Conservation (phyloP, 163 green algal genomes). For the Scenedesmus sp. region DNA sequence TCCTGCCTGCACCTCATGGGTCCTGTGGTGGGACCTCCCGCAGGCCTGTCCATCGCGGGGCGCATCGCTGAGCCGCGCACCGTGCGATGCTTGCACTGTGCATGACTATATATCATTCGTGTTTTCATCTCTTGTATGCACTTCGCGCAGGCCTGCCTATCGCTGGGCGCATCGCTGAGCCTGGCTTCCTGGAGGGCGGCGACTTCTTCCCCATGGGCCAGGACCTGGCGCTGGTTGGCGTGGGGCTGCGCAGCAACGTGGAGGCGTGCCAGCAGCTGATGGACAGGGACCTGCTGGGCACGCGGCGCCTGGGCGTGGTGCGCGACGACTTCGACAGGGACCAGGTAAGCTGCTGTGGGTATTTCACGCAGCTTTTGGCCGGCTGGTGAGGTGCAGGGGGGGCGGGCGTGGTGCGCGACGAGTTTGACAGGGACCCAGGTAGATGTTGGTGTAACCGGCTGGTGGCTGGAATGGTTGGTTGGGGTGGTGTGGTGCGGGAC, state of each 20-base stretch:
- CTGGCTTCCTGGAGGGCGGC: constrained; percentile 93
- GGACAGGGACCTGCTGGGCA: constrained; percentile 91
- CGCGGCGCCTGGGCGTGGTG: constrained; percentile 88
- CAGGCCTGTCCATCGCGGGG: too few relatives aligned
- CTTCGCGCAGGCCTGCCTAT: constrained; percentile 80
- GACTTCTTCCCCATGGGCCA: constrained; percentile 75
- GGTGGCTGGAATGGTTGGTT: too few relatives aligned
- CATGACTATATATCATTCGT: too few relatives aligned
- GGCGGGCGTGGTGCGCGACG: constrained; percentile 65
- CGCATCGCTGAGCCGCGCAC: too few relatives aligned
- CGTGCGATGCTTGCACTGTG: too few relatives aligned
- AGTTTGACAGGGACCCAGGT: constrained; percentile 81
- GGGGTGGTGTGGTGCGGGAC: constrained; percentile 87
- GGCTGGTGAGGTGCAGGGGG: background rate
- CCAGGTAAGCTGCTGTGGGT: constrained; percentile 68
- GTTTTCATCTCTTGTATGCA: background rate
- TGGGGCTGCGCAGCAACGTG: constrained; percentile 94
- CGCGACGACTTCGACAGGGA: constrained; percentile 93
- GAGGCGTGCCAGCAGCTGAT: constrained; percentile 90
- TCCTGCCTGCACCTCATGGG: too few relatives aligned
- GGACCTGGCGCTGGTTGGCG: constrained; percentile 72
- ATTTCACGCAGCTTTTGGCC: background rate
- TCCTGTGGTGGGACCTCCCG: too few relatives aligned
- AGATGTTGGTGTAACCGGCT: too few relatives aligned
- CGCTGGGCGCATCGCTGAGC: constrained; percentile 80